Conservation (phyloP, 179 eudicot genomes). For the Beta corolliflora region DNA sequence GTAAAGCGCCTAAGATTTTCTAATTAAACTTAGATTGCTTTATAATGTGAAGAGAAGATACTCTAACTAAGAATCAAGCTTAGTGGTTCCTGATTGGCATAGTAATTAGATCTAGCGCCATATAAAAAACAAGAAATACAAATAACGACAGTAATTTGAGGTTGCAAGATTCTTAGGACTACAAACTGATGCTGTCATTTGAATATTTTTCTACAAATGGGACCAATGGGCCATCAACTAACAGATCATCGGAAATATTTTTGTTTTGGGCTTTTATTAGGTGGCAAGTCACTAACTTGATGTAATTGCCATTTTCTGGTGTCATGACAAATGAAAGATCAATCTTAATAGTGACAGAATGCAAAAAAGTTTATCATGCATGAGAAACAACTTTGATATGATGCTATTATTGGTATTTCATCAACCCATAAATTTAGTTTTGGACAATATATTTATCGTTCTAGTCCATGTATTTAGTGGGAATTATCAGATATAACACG, state of each 20-base stretch:
- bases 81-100: no score
- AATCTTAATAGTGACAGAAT: not conserved
- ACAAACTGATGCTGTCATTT: not conserved
- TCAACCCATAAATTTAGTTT: no score
- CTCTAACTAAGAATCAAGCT: no score
- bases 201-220: constrained; percentile 9
- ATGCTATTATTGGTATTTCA: no score
- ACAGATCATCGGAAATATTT: not conserved
- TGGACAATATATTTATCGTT: no score
- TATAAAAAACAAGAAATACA: not conserved
- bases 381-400: not conserved
- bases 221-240: not conserved
- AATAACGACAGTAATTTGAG: not conserved
- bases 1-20: no score
- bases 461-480: no score
- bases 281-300: constrained; percentile 18
- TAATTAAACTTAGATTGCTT: no score
- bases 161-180: not conserved
- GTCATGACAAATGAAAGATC: not conserved
- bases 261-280: no score
- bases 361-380: not conserved
- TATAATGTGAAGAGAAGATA: no score
- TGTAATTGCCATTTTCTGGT: constrained; percentile 9
- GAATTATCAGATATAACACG: no score
- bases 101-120: no score